Evolutionary conservation across 1,139 yeast species (phyloP).

Genomic region (Candida tropicalis): DNA sequence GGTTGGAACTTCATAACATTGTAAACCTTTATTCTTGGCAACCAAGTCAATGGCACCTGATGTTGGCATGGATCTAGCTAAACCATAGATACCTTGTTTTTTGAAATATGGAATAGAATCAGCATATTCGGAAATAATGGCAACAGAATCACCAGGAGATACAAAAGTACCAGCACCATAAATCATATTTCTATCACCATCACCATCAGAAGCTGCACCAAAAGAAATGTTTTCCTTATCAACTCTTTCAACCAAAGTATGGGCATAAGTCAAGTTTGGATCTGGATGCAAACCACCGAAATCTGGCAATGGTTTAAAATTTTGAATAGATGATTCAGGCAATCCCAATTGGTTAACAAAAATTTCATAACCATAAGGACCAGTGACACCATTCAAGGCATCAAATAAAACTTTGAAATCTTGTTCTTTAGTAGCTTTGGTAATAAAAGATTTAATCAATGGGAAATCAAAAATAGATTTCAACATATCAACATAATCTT

Average conservation of each 20-base stretch:
- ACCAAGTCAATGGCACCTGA: constrained; percentile 93
- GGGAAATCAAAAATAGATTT: constrained; percentile 88
- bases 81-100: constrained; percentile 83
- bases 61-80: constrained; percentile 99
- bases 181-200: constrained; percentile 98
- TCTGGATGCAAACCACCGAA: constrained; percentile 99
- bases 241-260: constrained; percentile 80
- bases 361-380: constrained; percentile 89
- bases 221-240: constrained; percentile 80
- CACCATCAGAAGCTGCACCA: constrained; percentile 99
- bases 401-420: constrained; percentile 81
- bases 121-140: constrained; percentile 94
- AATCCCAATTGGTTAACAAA: constrained; percentile 86
- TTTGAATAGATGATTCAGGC: constrained; percentile 70
- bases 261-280: constrained; percentile 95
- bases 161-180: constrained; percentile 96
- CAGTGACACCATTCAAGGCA: constrained; percentile 93
- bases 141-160: constrained; percentile 98
- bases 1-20: constrained; percentile 93
- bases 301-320: constrained; percentile 78
- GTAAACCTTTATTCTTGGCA: constrained; percentile 73
- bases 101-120: constrained; percentile 86
- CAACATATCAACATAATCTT: constrained; percentile 75
- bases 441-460: constrained; percentile 72
- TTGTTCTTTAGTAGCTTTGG: constrained; percentile 41